Evolutionary conservation across 768 basidiomycete species (phyloP), one percentile per base, ranked within the genome.

Genomic region (Cystoderma amianthinum): DNA sequence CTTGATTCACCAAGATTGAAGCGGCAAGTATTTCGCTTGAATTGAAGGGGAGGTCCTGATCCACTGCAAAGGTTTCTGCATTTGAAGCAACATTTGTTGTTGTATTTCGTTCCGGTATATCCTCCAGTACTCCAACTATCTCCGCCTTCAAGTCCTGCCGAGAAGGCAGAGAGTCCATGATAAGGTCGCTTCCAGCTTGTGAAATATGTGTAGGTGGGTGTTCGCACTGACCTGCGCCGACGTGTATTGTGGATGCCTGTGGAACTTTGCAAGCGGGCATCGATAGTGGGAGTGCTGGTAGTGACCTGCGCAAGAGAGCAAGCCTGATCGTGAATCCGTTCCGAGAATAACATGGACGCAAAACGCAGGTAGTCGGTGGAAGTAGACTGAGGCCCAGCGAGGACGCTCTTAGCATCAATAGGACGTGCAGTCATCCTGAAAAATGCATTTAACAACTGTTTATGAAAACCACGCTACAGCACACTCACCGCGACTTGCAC

Each of bases 331-430:
- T 52, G 50, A 45, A 47, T 49, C 50, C 52, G 50, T 42, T 55
- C 48, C 57, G 47, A 48, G 54, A 52, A 48, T 54, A 56, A 58
- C 62, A 67, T 61, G 53, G 50, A 38, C 50, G 51, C 38, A 53
- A 49, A 54, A 49, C 53, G 54, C 58, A 52, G 50, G 55, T 57
- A 57, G 63, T 59, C 48, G 62, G 59, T 49, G 58, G 62, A 54
- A 55, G 57, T 60, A 65, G 60, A 68, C 60, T 67, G 69, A 76
- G 72, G 76, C 78, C 80, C 75, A 72, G 73, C 71, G 76, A 80
- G 76, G 82, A 83, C 78, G 76, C 83, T 79, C 78, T 78, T 65
- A 85, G 76, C 85, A 88, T 89, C 74, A 80, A 85, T 79, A 65
- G 56, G 61, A 63, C 65, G 65, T 70, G 68, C 77, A 82, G 72